phyloP scores from a whole-genome alignment of 106 monocot genomes.

The Dendrobium nobile region DNA sequence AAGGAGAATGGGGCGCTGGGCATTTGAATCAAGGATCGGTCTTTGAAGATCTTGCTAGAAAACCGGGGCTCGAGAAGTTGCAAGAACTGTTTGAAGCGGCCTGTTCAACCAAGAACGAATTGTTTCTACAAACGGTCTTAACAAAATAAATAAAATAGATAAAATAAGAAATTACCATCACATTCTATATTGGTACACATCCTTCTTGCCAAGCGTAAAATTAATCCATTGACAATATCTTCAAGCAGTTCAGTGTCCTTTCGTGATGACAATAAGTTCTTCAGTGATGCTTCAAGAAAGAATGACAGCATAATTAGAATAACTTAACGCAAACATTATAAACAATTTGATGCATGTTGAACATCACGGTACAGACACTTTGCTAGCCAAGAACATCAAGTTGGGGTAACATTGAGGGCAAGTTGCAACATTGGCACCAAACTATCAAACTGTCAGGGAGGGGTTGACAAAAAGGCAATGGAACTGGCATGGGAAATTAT shows the following conservation, averaged over 20 bases:
- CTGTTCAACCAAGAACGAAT: too few species aligned
- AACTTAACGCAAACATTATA: not conserved
- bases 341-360: not conserved
- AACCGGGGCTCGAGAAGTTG: too few species aligned
- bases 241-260: constrained; percentile 60
- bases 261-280: constrained; percentile 54
- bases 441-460: not conserved
- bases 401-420: not conserved
- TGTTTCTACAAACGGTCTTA: not conserved
- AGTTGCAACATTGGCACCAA: not conserved
- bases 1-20: too few species aligned
- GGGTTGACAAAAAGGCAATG: not conserved
- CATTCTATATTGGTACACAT: constrained; percentile 47
- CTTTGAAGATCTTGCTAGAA: too few species aligned
- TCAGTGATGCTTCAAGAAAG: constrained; percentile 60
- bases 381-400: not conserved
- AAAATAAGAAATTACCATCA: constrained; percentile 29
- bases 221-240: constrained; percentile 66
- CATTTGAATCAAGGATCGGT: too few species aligned
- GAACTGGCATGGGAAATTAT: not conserved
- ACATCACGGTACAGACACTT: not conserved
- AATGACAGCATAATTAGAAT: not conserved
- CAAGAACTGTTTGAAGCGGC: too few species aligned
- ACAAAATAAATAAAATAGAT: not conserved
- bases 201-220: constrained; percentile 59